A percentile compares a stretch with the other conserved stretches of the same genome.
These are phyloP conservation scores for Mycosarcoma maydis DNA, from an alignment of 1,284 basidiomycete genomes.

Conservation along the genomic window DNA sequence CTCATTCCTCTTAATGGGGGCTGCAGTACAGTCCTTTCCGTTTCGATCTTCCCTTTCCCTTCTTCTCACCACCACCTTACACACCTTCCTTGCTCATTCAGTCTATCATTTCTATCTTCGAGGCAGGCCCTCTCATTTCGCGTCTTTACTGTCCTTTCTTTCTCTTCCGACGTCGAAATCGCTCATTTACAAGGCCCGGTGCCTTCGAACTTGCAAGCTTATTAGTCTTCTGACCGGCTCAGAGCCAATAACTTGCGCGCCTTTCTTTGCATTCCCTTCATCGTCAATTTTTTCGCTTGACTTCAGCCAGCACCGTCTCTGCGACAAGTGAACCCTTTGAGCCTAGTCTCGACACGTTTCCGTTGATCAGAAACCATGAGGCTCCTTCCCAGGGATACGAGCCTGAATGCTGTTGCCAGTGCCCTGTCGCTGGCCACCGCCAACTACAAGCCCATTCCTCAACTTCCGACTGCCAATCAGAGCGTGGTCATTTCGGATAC, in stretches of 20 bases:
- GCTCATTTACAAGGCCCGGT: constrained; percentile 15
- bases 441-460: constrained; percentile 66
- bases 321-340: too few relatives aligned
- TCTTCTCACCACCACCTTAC: constrained; percentile 16
- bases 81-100: constrained; percentile 1
- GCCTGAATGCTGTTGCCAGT: constrained; percentile 49
- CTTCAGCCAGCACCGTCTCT: not conserved
- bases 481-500: constrained; percentile 2
- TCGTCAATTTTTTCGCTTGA: not conserved
- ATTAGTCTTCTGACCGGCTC: constrained; percentile 22
- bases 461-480: constrained; percentile 39
- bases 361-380: constrained; percentile 26
- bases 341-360: not conserved
- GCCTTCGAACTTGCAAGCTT: constrained; percentile 15
- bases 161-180: constrained; percentile 20
- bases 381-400: constrained; percentile 38
- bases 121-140: constrained; percentile 40
- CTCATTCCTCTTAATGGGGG: constrained; percentile 1
- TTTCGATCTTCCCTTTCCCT: not conserved
- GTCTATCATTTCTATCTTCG: constrained; percentile 6
- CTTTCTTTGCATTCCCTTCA: constrained; percentile 3
- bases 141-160: constrained; percentile 23
- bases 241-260: constrained; percentile 11
- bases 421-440: constrained; percentile 61
- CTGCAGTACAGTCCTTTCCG: not conserved